These are phyloP conservation scores for Periglandula ipomoeae DNA, from an alignment of 2,329 filamentous ascomycete species.

Conservation along the genomic window DNA sequence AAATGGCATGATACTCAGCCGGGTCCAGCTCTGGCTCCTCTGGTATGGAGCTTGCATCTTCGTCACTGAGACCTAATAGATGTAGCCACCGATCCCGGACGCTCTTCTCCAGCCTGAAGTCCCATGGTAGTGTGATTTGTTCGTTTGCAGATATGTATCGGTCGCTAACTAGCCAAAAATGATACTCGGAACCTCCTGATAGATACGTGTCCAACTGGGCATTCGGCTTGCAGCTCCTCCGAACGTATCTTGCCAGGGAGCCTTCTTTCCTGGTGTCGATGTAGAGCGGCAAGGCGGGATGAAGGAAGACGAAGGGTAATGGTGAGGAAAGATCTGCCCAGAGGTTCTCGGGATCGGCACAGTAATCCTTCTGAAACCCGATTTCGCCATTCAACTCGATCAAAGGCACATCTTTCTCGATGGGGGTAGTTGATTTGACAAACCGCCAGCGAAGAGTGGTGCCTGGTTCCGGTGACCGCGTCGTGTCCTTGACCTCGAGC, in stretches of 20 bases:
- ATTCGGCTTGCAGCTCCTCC: conserved; percentile 86
- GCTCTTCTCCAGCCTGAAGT: conserved; percentile 52
- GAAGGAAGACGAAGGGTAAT: conserved; percentile 75
- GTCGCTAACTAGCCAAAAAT: conserved; percentile 87
- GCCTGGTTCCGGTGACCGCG: conserved; percentile 22
- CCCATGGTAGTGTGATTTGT: conserved; percentile 59
- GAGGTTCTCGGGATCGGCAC: conserved; percentile 53
- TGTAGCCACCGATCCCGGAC: conserved; percentile 45
- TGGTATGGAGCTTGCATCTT: conserved; percentile 36
- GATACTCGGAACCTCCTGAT: conserved; percentile 68
- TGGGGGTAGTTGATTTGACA: conserved; percentile 41
- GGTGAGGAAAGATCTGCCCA: conserved; percentile 59
- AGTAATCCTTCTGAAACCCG: conserved; percentile 65
- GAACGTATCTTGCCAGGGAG: conserved; percentile 77
- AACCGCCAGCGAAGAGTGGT: conserved; percentile 58
- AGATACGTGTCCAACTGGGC: conserved; percentile 81
- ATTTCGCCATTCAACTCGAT: conserved; percentile 71
- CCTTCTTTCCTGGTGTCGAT: conserved; percentile 88
- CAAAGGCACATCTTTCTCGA: conserved; percentile 48
- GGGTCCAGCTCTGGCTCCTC: conserved; percentile 48
- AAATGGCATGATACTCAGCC: conserved; percentile 50
- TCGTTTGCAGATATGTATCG: conserved; percentile 58
- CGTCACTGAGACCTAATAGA: conserved; percentile 53
- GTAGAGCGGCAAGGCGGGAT: conserved; percentile 78
- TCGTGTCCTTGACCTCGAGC: conserved; percentile 41